Base-by-base conservation (phyloP, 192 early-diverging fungal species). In the Phycomyces nitens region DNA sequence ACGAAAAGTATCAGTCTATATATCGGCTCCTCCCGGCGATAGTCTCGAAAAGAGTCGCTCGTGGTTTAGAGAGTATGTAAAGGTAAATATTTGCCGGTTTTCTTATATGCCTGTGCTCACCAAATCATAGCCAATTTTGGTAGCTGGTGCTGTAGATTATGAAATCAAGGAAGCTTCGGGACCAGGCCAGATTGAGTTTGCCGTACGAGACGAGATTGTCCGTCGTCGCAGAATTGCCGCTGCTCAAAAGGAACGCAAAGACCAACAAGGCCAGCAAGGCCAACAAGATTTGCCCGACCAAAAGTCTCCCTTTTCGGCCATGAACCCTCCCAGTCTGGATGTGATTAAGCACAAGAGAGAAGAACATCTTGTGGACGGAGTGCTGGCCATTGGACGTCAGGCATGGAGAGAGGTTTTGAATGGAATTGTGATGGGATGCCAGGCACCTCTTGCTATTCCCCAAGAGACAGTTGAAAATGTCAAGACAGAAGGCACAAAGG, bases 61-160 rank as follows among this genome's bases (percentile, higher is more conserved):
- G 10, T 79, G 69, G 68, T 79, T 79, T 34, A 52, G 71, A 23
- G 67, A 73, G 39, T 79, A 77, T 55, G 70, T 79, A 50, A 79
- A 79, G 67, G 76, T 77, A 73, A 64, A 20, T 34, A n/a, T n/a
- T n/a, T n/a, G n/a, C n/a, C n/a, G n/a, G n/a, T n/a, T n/a, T n/a
- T n/a, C n/a, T n/a, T n/a, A n/a, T n/a, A n/a, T n/a, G n/a, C n/a
- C n/a, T n/a, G n/a, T n/a, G n/a, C n/a, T 34, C 2, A 43, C 2
- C 23, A 18, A 39, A 2, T 43, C 8, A 47, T 43, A 77, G 74
- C 77, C 77, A 43, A 51, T 79, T 1, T 60, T 79, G 18, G 75
- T 71, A 40, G 70, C 68, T 9, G 74, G 59, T 50, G 77, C 77
- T 26, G 60, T 79, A 12, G 77, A 79, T 47, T 79, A 79, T 24